Conservation (phyloP, 345 rosid species). For the Gossypium turneri region DNA sequence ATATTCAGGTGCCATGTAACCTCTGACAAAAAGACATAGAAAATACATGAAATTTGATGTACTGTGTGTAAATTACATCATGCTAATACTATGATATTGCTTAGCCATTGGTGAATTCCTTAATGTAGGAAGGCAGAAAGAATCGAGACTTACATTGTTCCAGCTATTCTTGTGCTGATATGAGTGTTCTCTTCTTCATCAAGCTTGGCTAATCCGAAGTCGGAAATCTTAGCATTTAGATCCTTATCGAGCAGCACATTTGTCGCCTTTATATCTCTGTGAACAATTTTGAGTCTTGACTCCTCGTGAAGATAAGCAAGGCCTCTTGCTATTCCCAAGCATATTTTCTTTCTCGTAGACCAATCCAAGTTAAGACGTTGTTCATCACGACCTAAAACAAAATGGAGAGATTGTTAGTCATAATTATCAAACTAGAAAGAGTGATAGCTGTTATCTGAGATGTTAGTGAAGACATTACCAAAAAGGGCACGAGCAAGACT, state of each 20-base stretch:
- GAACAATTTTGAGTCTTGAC: slow-evolving; percentile 67
- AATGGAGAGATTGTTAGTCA: background rate
- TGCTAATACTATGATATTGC: background rate
- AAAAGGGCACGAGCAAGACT: slow-evolving; percentile 61
- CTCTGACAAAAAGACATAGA: slow-evolving; percentile 37
- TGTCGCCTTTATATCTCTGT: slow-evolving; percentile 68
- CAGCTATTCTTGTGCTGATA: slow-evolving; percentile 69
- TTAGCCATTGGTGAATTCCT: background rate
- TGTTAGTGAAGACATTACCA: slow-evolving; percentile 31
- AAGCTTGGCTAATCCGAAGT: slow-evolving; percentile 70
- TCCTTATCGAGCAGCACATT: slow-evolving; percentile 64
- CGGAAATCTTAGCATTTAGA: slow-evolving; percentile 64
- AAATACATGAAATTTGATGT: background rate
- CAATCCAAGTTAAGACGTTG: slow-evolving; percentile 46
- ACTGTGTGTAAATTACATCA: background rate
- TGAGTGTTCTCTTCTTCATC: slow-evolving; percentile 74
- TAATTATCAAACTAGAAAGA: background rate
- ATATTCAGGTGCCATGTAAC: slow-evolving; percentile 98
- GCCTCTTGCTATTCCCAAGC: slow-evolving; percentile 52
- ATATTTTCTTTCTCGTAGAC: slow-evolving; percentile 50
- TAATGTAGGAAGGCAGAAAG: background rate
- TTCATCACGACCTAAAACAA: slow-evolving; percentile 36
- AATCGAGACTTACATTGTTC: slow-evolving; percentile 47
- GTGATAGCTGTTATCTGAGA: background rate
- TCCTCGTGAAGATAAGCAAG: slow-evolving; percentile 65